A percentile compares a stretch with the other conserved stretches of the same genome.
Conservation (phyloP, 306 rosid species). For the Sesbania bispinosa region DNA sequence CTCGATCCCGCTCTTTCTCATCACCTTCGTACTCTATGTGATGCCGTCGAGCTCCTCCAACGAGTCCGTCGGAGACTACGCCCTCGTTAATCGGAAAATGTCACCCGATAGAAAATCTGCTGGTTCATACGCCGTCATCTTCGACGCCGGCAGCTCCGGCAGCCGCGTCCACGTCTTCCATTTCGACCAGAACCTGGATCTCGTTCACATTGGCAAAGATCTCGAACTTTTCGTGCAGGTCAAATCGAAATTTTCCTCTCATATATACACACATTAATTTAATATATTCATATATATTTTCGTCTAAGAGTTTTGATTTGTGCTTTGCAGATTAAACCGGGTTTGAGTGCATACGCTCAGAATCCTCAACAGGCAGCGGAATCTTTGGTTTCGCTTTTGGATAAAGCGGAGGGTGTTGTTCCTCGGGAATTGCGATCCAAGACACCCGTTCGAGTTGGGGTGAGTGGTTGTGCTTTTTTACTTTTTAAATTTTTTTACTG, state of each 20-base stretch:
- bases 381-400: slow-evolving; percentile 45
- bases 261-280: too few relatives aligned
- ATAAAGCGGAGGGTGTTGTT: slow-evolving; percentile 47
- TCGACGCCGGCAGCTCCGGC: slow-evolving; percentile 85
- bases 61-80: slow-evolving; percentile 34
- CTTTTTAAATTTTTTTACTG: background rate
- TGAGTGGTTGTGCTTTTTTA: background rate
- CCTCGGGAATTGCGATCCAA: slow-evolving; percentile 41
- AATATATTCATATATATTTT: too few relatives aligned
- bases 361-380: slow-evolving; percentile 51
- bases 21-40: slow-evolving; percentile 57
- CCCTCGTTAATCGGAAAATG: slow-evolving; percentile 47
- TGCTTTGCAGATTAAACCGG: slow-evolving; percentile 35
- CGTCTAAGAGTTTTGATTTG: background rate
- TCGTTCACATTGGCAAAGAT: slow-evolving; percentile 57
- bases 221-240: slow-evolving; percentile 56
- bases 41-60: slow-evolving; percentile 52
- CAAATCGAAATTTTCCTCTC: background rate
- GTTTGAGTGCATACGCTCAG: slow-evolving; percentile 53
- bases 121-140: slow-evolving; percentile 49
- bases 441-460: slow-evolving; percentile 71
- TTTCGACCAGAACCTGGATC: slow-evolving; percentile 51
- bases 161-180: slow-evolving; percentile 72
- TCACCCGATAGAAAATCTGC: slow-evolving; percentile 3
- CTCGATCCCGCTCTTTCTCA: slow-evolving; percentile 65